These are phyloP conservation scores for Salix exigua DNA, from an alignment of 345 rosid species.

Conservation along the genomic window DNA sequence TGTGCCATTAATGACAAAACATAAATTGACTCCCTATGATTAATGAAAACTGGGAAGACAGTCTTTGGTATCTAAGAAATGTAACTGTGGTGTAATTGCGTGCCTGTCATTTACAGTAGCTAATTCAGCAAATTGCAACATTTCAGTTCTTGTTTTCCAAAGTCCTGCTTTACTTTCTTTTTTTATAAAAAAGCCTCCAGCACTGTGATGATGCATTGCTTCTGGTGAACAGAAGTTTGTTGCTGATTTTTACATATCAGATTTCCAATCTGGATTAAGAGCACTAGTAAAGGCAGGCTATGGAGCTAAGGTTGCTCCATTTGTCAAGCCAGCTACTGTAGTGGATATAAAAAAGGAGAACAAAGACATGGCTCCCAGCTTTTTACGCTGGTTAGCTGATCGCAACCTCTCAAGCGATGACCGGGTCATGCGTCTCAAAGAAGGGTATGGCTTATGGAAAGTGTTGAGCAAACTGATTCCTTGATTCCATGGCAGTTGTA, in stretches of 20 bases:
- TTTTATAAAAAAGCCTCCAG: not conserved
- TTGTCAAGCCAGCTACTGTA: slow-evolving; percentile 62
- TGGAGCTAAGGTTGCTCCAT: slow-evolving; percentile 85
- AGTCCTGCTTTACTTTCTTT: not conserved
- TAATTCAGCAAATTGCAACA: not conserved
- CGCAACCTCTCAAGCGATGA: slow-evolving; percentile 65
- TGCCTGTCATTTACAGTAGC: not conserved
- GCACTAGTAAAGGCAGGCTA: slow-evolving; percentile 89
- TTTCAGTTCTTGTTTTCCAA: not conserved
- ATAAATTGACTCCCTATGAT: not conserved
- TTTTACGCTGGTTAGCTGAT: slow-evolving; percentile 73
- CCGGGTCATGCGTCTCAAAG: slow-evolving; percentile 75
- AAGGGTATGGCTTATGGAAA: slow-evolving; percentile 55
- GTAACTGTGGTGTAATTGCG: not conserved
- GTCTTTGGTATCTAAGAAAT: not conserved
- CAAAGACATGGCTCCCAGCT: slow-evolving; percentile 66
- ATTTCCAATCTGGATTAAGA: slow-evolving; percentile 85
- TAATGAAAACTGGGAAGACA: not conserved
- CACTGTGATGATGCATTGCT: not conserved
- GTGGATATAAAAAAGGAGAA: slow-evolving; percentile 59
- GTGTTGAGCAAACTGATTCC: not conserved
- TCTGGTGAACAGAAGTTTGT: slow-evolving; percentile 64
- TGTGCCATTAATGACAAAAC: not conserved
- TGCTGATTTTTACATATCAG: slow-evolving; percentile 89
- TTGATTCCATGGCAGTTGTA: not conserved